Conservation (phyloP, 331 rosid genomes). For the Arachis monticola region DNA sequence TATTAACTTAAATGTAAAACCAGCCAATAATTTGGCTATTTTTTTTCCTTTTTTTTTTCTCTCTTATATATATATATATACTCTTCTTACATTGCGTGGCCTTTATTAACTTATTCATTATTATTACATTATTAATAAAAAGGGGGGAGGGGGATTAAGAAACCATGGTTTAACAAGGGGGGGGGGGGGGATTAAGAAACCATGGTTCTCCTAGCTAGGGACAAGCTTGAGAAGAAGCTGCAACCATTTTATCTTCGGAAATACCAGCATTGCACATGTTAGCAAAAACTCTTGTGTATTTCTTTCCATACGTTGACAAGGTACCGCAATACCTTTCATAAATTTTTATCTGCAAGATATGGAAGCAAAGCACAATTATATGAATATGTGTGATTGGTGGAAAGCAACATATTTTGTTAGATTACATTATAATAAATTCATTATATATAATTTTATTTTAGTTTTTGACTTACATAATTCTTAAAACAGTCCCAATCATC, state of each 20-base stretch:
- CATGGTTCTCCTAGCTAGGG: neutral
- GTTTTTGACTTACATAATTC: slow-evolving; percentile 47
- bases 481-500: slow-evolving; percentile 77
- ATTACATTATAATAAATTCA: neutral
- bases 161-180: neutral
- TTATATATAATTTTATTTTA: neutral
- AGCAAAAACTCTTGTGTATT: slow-evolving; percentile 62
- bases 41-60: too few species aligned
- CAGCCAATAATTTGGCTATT: too few species aligned
- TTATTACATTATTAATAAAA: neutral
- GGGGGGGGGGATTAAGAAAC: neutral
- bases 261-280: slow-evolving; percentile 75
- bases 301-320: slow-evolving; percentile 60
- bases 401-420: neutral
- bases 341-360: slow-evolving; percentile 45
- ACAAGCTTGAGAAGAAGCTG: slow-evolving; percentile 56
- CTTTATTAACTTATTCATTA: neutral
- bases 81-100: too few species aligned
- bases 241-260: slow-evolving; percentile 41
- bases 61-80: too few species aligned
- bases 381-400: too few species aligned
- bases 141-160: neutral
- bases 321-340: slow-evolving; percentile 44
- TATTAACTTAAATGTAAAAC: too few species aligned
- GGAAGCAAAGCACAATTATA: neutral